Conservation (phyloP, 352 stramenopile species). For the Pythium phragmitis region DNA sequence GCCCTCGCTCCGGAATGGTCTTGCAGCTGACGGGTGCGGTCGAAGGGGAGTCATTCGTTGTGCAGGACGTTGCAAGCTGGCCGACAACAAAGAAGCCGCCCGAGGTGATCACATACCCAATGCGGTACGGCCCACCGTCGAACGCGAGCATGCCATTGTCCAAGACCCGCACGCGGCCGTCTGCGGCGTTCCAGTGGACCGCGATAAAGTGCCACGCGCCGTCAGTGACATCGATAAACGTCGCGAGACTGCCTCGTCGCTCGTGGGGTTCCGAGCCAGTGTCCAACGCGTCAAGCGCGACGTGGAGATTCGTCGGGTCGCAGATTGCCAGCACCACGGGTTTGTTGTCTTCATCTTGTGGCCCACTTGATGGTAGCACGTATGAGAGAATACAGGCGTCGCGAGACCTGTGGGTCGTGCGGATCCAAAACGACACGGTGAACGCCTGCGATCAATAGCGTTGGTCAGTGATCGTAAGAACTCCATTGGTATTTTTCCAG, state of each 20-base stretch:
- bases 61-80: slow-evolving; percentile 31
- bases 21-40: slow-evolving; percentile 27
- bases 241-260: slow-evolving; percentile 29
- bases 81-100: slow-evolving; percentile 49
- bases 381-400: slow-evolving; percentile 55
- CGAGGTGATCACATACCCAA: slow-evolving; percentile 27
- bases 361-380: slow-evolving; percentile 6
- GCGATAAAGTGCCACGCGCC: slow-evolving; percentile 70
- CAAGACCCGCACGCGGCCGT: slow-evolving; percentile 53
- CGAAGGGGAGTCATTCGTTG: background rate
- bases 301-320: slow-evolving; percentile 56
- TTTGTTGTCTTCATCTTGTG: background rate
- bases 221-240: slow-evolving; percentile 66
- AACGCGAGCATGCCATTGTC: slow-evolving; percentile 75
- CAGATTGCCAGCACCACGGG: slow-evolving; percentile 49
- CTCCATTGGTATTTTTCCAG: background rate
- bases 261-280: slow-evolving; percentile 1
- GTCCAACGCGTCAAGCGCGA: slow-evolving; percentile 44
- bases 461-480: background rate
- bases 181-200: slow-evolving; percentile 49
- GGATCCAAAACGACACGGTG: slow-evolving; percentile 65
- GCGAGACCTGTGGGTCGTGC: slow-evolving; percentile 33
- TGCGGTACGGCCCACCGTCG: slow-evolving; percentile 59
- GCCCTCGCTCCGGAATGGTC: slow-evolving; percentile 26
- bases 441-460: slow-evolving; percentile 32